Conservation (phyloP, 106 monocot genomes). For the Posidonia australis region DNA sequence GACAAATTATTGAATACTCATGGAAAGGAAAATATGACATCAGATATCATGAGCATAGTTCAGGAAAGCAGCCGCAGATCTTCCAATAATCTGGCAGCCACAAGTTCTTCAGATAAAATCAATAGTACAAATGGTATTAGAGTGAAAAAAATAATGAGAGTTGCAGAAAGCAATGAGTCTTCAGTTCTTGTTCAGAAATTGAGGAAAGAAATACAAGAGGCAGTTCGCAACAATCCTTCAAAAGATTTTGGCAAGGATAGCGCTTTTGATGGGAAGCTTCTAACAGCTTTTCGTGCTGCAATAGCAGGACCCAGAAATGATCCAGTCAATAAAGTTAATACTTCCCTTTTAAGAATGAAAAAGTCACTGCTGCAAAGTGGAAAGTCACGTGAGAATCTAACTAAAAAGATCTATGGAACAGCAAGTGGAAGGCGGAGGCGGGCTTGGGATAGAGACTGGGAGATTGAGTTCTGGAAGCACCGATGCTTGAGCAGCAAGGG, state of each 20-base stretch:
- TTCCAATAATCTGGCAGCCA: slow-evolving; percentile 2
- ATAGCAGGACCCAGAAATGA: slow-evolving; percentile 35
- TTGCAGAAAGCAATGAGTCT: slow-evolving; percentile 39
- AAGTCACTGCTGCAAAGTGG: slow-evolving; percentile 48
- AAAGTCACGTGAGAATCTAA: slow-evolving; percentile 72
- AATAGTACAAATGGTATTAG: slow-evolving; percentile 37
- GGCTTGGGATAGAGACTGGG: slow-evolving; percentile 78
- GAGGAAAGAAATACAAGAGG: slow-evolving; percentile 65
- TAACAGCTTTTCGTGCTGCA: slow-evolving; percentile 68
- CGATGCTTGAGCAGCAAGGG: slow-evolving; percentile 38
- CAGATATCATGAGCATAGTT: slow-evolving; percentile 83
- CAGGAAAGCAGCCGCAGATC: slow-evolving; percentile 17
- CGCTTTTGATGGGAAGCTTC: slow-evolving; percentile 60
- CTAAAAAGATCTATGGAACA: slow-evolving; percentile 81
- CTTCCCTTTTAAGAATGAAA: slow-evolving; percentile 26
- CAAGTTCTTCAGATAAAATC: slow-evolving; percentile 6
- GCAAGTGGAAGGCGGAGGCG: slow-evolving; percentile 53
- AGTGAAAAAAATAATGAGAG: slow-evolving; percentile 84
- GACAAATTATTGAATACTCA: slow-evolving; percentile 1
- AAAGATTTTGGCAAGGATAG: slow-evolving; percentile 23
- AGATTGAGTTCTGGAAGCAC: slow-evolving; percentile 89
- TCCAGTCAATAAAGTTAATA: slow-evolving; percentile 13
- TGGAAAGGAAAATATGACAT: slow-evolving; percentile 10
- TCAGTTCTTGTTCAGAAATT: slow-evolving; percentile 56
- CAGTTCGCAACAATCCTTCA: slow-evolving; percentile 24